These are phyloP conservation scores for Noccaea bulbosa DNA, from an alignment of 345 rosid genomes.

Conservation along the genomic window DNA sequence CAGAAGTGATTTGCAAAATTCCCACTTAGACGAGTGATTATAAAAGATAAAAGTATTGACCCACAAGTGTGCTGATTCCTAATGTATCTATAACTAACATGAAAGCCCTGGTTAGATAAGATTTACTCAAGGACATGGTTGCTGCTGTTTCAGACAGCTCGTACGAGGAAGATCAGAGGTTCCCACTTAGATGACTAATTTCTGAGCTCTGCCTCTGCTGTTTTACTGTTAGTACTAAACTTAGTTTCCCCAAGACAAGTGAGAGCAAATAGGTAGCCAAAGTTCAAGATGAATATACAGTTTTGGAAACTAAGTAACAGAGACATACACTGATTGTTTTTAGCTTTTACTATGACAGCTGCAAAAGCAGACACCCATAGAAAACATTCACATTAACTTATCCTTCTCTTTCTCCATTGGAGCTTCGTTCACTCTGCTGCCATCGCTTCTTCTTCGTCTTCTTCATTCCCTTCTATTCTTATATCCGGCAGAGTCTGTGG, in stretches of 20 bases:
- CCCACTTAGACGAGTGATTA: constrained; percentile 5
- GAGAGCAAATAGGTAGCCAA: constrained; percentile 34
- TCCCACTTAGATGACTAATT: not conserved
- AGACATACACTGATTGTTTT: constrained; percentile 10
- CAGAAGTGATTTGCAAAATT: constrained; percentile 7
- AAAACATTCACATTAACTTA: constrained; percentile 29
- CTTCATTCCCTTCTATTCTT: constrained; percentile 44
- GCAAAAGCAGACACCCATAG: constrained; percentile 22
- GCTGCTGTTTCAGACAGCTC: not conserved
- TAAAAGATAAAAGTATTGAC: not conserved
- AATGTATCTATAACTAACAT: not conserved
- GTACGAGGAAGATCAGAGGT: not conserved
- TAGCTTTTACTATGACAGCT: constrained; percentile 30
- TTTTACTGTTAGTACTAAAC: not conserved
- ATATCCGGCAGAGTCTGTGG: constrained; percentile 57
- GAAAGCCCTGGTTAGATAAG: not conserved
- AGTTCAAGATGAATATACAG: constrained; percentile 41
- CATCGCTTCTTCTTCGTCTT: constrained; percentile 44
- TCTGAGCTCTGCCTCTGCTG: not conserved
- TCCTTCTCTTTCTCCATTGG: constrained; percentile 12
- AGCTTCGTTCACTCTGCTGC: constrained; percentile 51
- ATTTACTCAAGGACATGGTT: not conserved
- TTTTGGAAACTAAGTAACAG: constrained; percentile 22
- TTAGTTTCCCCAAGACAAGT: constrained; percentile 18
- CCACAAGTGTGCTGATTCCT: not conserved